Evolutionary conservation across 345 rosid species (phyloP), one percentile per base, ranked within the genome.

Genomic region (Gynandropsis gynandra): DNA sequence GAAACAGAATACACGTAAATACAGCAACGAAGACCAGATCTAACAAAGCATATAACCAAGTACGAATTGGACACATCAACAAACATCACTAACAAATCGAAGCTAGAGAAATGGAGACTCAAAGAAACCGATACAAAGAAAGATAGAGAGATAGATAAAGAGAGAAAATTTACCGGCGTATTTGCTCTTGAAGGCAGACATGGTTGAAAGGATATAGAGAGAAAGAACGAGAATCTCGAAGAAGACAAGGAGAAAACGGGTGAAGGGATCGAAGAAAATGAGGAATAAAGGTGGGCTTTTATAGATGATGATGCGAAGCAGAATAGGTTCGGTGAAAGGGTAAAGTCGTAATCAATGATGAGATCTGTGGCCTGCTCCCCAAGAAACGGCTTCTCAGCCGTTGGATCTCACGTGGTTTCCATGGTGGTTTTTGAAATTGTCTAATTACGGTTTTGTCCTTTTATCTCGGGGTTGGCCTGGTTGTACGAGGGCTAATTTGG

Each of bases 111-210:
- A 36, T 7, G 16, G 16, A 46, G 20, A 42, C 19, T 20, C 10
- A 21, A 3, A 3, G 17, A 37, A 10, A 54, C 3, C 21, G 10
- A 9, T 40, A 59, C 3, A 18, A 9, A 6, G 40, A 3, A 11
- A 18, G 5, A 33, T 29, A 13, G 0, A 36, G 29, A 16, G 50
- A 4, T 10, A 15, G 5, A 31, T 5, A 15, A 9, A 5, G 46
- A 35, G 5, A 19, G 7, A 16, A 31, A 58, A 34, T 2, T 43
- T 74, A 89, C 96, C 97, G 15, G 83, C 76, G 78, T 80, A 83
- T 76, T 86, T 83, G 64, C 85, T 75, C 73, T 55, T 72, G 84
- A 60, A 89, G 77, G 80, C 76, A 68, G 97, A 81, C 97, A 89
- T 88, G 68, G 10, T 58, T 10, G 58, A 48, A 20, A 27, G 42